Base-by-base conservation (phyloP, 2,329 filamentous ascomycete species). In the Penicillium sp. region DNA sequence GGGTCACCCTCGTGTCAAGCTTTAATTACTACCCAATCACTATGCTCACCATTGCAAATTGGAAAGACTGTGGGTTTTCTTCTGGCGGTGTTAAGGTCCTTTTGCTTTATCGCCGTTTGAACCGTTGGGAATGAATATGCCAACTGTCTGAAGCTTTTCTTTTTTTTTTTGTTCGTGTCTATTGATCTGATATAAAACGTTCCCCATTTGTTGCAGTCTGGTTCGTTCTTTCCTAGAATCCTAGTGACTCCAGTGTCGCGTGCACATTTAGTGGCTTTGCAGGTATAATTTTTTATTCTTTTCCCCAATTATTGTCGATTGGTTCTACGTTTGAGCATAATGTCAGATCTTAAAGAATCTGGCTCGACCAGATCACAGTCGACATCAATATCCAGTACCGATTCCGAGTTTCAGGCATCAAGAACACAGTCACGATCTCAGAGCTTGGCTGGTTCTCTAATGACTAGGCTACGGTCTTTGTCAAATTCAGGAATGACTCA, bases 301-400 rank as follows among this genome's bases (percentile, higher is more conserved):
- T 34, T 10, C 4, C 19, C 8, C 19, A 19, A 19, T 41, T 55
- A n/a, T 25, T 49, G 6, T 36, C 16, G 23, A 34, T 23, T 49
- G 34, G 5, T 31, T 46, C 11, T 21, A 13, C 21, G 5, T n/a
- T 38, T n/a, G n/a, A 13, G 19, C 5, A 55, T 33, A 36, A 66
- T 67, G 64, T 46, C 57, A 9, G 41, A 55, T 34, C 31, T 51
- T 36, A 43, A 48, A 34, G 50, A 48, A 29, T 27, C 49, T 47
- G 58, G 45, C 16, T 45, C 49, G 38, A 27, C 47, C 13, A 60
- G 51, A 44, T 55, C 63, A 40, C 59, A 53, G 21, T 63, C 64
- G 25, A 59, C 52, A 7, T 63, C 63, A 16, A n/a, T 57, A 27
- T 65, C 63, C 25, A 65, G 57, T 43, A 55, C 60, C 4, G 51